Evolutionary conservation across 768 basidiomycete genomes (phyloP).

Genomic region (Lactarius sp.): DNA sequence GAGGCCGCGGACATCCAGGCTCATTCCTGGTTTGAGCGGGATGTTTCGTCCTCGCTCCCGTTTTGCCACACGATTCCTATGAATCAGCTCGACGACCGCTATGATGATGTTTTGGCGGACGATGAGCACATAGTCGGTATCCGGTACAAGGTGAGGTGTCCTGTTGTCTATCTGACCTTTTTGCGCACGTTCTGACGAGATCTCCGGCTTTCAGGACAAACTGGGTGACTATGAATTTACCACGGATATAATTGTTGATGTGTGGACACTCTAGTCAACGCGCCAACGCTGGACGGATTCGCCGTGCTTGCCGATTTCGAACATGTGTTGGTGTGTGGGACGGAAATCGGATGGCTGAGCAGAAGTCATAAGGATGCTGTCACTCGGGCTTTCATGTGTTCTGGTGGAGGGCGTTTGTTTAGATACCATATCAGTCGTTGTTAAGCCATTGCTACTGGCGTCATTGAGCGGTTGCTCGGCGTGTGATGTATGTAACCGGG

Average conservation of each 20-base stretch:
- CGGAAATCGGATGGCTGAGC: no score
- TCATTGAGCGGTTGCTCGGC: no score
- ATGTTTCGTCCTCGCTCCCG: neutral
- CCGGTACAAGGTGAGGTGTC: neutral
- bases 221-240: neutral
- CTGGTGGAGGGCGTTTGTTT: no score
- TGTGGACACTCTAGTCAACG: neutral
- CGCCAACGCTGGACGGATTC: neutral
- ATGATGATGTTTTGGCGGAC: slow-evolving; percentile 6
- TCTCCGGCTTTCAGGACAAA: neutral
- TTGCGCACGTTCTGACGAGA: no score
- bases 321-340: no score
- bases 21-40: neutral
- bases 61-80: neutral
- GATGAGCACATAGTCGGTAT: neutral
- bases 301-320: neutral
- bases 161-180: no score
- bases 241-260: neutral
- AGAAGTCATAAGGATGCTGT: no score
- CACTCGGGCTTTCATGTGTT: no score
- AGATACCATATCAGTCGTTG: no score
- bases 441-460: no score
- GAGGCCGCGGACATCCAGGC: neutral
- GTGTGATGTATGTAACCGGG: no score
- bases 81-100: neutral